These are phyloP conservation scores for Friedmanniomyces simplex DNA, from an alignment of 495 filamentous ascomycete genomes.

Conservation along the genomic window DNA sequence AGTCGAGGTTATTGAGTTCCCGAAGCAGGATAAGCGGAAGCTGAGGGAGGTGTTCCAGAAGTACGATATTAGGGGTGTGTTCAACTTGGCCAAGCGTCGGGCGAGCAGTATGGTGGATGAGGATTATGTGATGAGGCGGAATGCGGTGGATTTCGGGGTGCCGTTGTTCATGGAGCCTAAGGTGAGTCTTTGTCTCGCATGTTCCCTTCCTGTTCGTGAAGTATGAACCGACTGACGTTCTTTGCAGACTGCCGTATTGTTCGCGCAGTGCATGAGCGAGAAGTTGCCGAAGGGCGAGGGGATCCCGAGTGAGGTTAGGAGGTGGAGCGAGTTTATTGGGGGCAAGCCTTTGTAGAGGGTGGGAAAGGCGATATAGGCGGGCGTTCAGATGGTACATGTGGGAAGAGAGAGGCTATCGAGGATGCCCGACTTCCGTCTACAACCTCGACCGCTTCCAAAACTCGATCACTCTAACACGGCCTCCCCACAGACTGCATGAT, in stretches of 20 bases:
- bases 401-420: too few species aligned
- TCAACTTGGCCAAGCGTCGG: slow-evolving; percentile 80
- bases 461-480: too few species aligned
- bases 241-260: slow-evolving; percentile 79
- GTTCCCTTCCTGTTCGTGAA: not conserved
- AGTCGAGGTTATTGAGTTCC: slow-evolving; percentile 94
- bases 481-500: too few species aligned
- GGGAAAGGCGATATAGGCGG: too few species aligned
- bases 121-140: slow-evolving; percentile 96
- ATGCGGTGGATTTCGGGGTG: slow-evolving; percentile 96
- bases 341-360: slow-evolving; percentile 70
- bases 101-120: slow-evolving; percentile 80
- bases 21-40: slow-evolving; percentile 88
- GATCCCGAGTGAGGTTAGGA: slow-evolving; percentile 79
- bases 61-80: slow-evolving; percentile 89
- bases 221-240: slow-evolving; percentile 4
- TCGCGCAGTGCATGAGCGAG: slow-evolving; percentile 89
- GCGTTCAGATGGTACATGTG: too few species aligned
- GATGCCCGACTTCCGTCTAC: too few species aligned
- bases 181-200: slow-evolving; percentile 45
- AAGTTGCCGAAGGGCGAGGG: slow-evolving; percentile 77
- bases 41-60: slow-evolving; percentile 94
- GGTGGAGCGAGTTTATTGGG: slow-evolving; percentile 90
- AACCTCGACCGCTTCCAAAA: too few species aligned
- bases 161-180: slow-evolving; percentile 98